Base-by-base conservation (phyloP, 1,139 yeast genomes). In the Kodamaea anthophila region DNA sequence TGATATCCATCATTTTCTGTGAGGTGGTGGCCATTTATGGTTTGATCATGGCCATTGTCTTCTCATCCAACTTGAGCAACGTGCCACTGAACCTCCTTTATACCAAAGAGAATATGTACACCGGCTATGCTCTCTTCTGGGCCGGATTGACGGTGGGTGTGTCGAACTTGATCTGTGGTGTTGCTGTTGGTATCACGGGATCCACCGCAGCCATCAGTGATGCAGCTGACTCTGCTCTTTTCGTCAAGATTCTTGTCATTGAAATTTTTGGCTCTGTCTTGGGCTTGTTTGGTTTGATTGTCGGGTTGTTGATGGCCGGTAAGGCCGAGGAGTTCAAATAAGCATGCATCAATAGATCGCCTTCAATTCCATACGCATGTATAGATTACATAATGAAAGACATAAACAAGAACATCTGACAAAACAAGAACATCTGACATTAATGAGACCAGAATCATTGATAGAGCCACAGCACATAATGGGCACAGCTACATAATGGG, bases 21-120 rank as follows among this genome's bases (percentile, higher is more conserved):
- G 99, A 93, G 62, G 98, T 93, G 44, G 99, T 93, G 37, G 99
- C 98, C 41, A 93, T 93, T 55, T 93, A 93, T 54, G 98, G 98
- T 6, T 75, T 93, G 44, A 93, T 93, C 55, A 91, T 91, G 86
- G 93, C 98, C 29, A 93, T 93, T 70, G 98, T 93, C 24, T 91
- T 91, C 51, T 83, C 95, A 12, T 76, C 97, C 15, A 91, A 91
- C 55, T 68, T 91, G 47, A 74, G 86, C n/a, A 62, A 65, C 36
- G 91, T 83, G 19, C 77, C 86, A 5, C 65, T 75, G 8, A 58
- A 71, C 15, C 67, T 63, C 16, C 60, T 88, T 35, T 78, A 64
- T 50, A 75, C 95, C n/a, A 77, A 78, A 49, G 85, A 82, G 39
- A 91, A 93, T 59, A 62, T 88, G 50, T 93, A 85, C 61, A 93